These are phyloP conservation scores for Rhizophagus clarus DNA, from an alignment of 192 early-diverging fungal species.

Conservation along the genomic window DNA sequence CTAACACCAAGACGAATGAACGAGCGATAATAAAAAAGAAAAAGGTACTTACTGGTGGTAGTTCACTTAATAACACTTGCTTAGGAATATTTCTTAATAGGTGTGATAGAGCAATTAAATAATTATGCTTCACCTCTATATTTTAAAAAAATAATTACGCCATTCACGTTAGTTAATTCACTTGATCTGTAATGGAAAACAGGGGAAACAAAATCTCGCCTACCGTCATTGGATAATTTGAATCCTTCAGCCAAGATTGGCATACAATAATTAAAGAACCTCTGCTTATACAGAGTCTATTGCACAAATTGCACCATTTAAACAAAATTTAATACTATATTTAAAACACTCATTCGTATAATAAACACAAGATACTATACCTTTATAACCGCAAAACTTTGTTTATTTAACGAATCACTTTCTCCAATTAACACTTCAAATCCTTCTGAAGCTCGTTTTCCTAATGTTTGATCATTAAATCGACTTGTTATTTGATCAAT, in stretches of 20 bases:
- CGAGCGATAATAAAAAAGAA: not conserved
- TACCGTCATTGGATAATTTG: constrained; percentile 44
- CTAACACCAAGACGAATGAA: not conserved
- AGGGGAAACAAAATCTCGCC: not conserved
- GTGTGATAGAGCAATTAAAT: constrained; percentile 82
- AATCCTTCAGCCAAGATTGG: constrained; percentile 67
- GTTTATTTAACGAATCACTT: constrained; percentile 71
- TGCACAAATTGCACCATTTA: not conserved
- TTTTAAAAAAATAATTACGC: not conserved
- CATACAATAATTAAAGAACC: constrained; percentile 79
- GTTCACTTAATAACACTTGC: constrained; percentile 76
- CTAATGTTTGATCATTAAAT: constrained; percentile 47
- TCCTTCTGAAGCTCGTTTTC: constrained; percentile 60
- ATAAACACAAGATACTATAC: constrained; percentile 39
- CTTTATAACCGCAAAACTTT: constrained; percentile 64
- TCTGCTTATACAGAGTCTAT: constrained; percentile 80
- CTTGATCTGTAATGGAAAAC: not conserved
- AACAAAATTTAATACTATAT: not conserved
- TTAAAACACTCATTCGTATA: not conserved
- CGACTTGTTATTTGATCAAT: constrained; percentile 54
- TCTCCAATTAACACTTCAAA: constrained; percentile 79
- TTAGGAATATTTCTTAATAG: constrained; percentile 81
- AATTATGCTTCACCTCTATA: constrained; percentile 63
- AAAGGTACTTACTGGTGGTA: constrained; percentile 61
- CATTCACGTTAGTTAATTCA: too few species aligned